phyloP scores from a whole-genome alignment of 768 basidiomycete genomes.

The Pulveroboletus ravenelii region DNA sequence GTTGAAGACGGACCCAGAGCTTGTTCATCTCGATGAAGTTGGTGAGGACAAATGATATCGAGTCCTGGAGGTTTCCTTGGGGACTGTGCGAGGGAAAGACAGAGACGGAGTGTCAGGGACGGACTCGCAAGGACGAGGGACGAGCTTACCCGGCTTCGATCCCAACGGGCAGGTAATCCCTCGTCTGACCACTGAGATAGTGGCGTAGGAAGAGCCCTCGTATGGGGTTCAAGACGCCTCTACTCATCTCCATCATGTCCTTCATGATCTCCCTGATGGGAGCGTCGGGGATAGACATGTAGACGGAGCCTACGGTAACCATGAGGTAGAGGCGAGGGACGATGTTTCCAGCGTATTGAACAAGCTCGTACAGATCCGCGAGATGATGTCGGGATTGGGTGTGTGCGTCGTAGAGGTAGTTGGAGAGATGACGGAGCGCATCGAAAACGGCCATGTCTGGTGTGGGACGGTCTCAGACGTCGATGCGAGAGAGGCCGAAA shows the following conservation, averaged over 20 bases:
- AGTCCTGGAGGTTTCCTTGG: slow-evolving; percentile 87
- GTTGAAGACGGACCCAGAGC: slow-evolving; percentile 97
- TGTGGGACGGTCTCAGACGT: not conserved
- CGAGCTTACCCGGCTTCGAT: slow-evolving; percentile 66
- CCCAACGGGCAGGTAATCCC: slow-evolving; percentile 92
- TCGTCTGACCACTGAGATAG: slow-evolving; percentile 94
- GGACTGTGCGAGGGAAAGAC: slow-evolving; percentile 45
- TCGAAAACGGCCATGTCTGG: slow-evolving; percentile 99
- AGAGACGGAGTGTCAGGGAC: not conserved
- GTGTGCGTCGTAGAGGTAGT: slow-evolving; percentile 96
- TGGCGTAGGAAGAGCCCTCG: slow-evolving; percentile 93
- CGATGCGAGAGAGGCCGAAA: not conserved
- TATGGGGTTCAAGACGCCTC: slow-evolving; percentile 96
- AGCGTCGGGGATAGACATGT: slow-evolving; percentile 97
- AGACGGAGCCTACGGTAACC: slow-evolving; percentile 99
- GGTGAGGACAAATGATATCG: slow-evolving; percentile 91
- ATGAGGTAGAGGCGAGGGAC: slow-evolving; percentile 93
- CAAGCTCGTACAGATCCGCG: slow-evolving; percentile 97
- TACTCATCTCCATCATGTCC: slow-evolving; percentile 99
- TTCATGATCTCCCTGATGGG: slow-evolving; percentile 99
- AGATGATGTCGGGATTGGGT: slow-evolving; percentile 88
- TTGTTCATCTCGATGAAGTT: slow-evolving; percentile 99
- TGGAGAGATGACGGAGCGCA: slow-evolving; percentile 88
- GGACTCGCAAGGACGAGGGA: not conserved
- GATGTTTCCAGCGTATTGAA: slow-evolving; percentile 99